Evolutionary conservation across 2,329 filamentous ascomycete genomes (phyloP).

Genomic region (Alternaria infectoria): DNA sequence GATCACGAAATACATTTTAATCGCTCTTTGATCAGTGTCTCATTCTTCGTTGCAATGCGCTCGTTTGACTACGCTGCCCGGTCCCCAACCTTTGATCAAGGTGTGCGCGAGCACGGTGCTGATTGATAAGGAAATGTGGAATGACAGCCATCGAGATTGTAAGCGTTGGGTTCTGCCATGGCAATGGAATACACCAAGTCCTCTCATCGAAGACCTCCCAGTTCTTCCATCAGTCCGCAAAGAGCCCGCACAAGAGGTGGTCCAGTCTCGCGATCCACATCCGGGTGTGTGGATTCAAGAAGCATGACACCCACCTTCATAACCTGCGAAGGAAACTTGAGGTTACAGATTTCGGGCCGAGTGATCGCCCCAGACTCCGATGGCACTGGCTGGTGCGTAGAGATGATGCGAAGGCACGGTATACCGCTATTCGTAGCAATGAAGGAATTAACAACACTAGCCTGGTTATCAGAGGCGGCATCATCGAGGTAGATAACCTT

Average conservation of each 20-base stretch:
- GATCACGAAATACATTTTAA: constrained; percentile 33
- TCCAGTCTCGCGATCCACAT: constrained; percentile 19
- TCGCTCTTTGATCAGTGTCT: background rate
- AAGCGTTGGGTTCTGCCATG: background rate
- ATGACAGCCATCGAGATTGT: background rate
- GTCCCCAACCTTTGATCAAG: background rate
- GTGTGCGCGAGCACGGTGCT: background rate
- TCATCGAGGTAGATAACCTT: constrained; percentile 16
- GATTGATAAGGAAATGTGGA: background rate
- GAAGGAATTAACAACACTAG: constrained; percentile 17
- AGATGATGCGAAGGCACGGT: constrained; percentile 16
- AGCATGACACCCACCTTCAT: constrained; percentile 25
- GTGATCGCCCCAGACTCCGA: background rate
- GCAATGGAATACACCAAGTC: background rate
- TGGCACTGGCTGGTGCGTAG: background rate
- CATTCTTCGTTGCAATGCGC: background rate
- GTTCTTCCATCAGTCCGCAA: constrained; percentile 18
- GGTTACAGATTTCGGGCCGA: constrained; percentile 11
- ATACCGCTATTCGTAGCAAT: constrained; percentile 10
- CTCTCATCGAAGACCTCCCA: background rate
- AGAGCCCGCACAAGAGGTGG: constrained; percentile 25
- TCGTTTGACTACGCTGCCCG: background rate
- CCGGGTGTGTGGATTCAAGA: constrained; percentile 24
- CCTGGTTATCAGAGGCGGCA: constrained; percentile 5
- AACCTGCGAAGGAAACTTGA: constrained; percentile 21